phyloP scores from a whole-genome alignment of 1,139 yeast genomes.

The Debaryomyces sp. region DNA sequence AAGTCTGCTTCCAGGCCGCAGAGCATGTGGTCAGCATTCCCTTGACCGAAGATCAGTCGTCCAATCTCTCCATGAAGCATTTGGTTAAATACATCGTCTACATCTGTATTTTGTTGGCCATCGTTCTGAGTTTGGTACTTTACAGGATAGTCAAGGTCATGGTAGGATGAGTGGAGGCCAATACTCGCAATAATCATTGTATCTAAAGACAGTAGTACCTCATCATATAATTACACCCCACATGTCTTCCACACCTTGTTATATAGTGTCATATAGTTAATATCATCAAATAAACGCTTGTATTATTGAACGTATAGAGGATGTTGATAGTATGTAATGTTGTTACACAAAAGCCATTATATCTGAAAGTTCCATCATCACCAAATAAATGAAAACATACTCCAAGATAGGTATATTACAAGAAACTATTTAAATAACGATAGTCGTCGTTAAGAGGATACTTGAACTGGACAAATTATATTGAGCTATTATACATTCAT shows the following conservation, averaged over 20 bases:
- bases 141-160: slow-evolving; percentile 29
- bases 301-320: background rate
- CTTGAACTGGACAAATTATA: background rate
- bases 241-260: background rate
- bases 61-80: slow-evolving; percentile 21
- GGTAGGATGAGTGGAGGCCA: slow-evolving; percentile 4
- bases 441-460: slow-evolving; percentile 1
- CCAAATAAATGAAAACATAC: slow-evolving; percentile 2
- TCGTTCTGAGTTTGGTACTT: slow-evolving; percentile 23
- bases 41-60: slow-evolving; percentile 32
- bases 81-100: slow-evolving; percentile 26
- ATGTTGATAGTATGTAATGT: background rate
- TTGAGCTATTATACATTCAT: background rate
- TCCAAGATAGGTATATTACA: background rate
- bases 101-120: slow-evolving; percentile 22
- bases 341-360: slow-evolving; percentile 2
- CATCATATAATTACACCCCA: background rate
- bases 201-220: background rate
- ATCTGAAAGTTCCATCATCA: background rate
- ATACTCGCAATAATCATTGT: background rate
- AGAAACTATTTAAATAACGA: background rate
- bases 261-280: background rate
- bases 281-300: background rate
- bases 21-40: slow-evolving; percentile 50
- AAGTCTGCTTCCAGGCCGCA: slow-evolving; percentile 46